Conservation (phyloP, 805 yeast species). For the Ogataea siamensis region DNA sequence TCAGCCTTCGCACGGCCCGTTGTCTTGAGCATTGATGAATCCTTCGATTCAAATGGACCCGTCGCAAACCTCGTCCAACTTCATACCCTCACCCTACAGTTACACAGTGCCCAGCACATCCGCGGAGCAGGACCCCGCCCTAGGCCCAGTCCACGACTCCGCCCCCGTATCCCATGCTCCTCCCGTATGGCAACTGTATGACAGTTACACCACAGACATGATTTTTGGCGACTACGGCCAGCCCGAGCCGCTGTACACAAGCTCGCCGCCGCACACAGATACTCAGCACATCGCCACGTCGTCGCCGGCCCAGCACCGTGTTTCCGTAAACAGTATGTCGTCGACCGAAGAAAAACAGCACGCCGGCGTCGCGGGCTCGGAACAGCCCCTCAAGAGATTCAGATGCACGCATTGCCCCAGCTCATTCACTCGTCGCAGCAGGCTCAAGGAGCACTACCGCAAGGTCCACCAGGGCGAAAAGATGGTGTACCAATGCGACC, state of each 20-base stretch:
- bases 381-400: constrained; percentile 9
- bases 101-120: neutral
- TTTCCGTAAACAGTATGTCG: neutral
- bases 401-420: constrained; percentile 24
- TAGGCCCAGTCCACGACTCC: neutral
- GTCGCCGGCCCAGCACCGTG: neutral
- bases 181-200: neutral
- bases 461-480: constrained; percentile 25
- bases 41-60: neutral
- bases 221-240: neutral
- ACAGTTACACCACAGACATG: neutral
- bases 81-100: neutral
- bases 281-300: neutral
- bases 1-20: neutral
- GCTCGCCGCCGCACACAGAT: neutral
- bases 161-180: neutral
- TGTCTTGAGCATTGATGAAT: neutral
- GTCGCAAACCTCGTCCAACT: neutral
- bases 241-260: neutral
- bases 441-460: constrained; percentile 27
- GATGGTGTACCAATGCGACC: constrained; percentile 21
- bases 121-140: neutral
- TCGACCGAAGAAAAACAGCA: neutral
- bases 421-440: constrained; percentile 29
- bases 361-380: neutral